A percentile compares a stretch with the other conserved stretches of the same genome.
phyloP scores from a whole-genome alignment of 139 green algal species.

The Zygnema cylindricum region DNA sequence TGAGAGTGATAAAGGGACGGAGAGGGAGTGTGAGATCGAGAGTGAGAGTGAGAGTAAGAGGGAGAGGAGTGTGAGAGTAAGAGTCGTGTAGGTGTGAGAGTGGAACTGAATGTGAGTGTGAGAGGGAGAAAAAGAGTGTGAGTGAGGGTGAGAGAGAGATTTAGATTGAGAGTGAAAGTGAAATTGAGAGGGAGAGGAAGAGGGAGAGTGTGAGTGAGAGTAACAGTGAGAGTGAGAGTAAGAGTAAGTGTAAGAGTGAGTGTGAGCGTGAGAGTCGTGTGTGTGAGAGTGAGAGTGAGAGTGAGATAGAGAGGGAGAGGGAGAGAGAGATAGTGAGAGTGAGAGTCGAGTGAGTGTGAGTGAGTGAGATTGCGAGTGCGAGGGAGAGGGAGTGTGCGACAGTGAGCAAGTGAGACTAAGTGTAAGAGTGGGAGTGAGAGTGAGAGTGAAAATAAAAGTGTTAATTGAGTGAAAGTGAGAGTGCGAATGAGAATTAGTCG shows the following conservation, averaged over 20 bases:
- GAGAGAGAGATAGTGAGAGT: no score
- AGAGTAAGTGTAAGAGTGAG: no score
- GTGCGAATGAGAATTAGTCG: neutral
- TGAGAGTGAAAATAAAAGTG: neutral
- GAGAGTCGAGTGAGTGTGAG: neutral
- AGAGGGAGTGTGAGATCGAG: no score
- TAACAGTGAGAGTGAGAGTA: no score
- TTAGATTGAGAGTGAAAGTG: no score
- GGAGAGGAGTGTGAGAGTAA: neutral
- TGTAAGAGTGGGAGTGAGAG: neutral
- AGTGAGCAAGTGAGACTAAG: neutral
- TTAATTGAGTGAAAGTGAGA: neutral
- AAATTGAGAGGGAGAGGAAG: no score
- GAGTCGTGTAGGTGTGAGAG: neutral
- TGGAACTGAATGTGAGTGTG: neutral
- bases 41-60: neutral
- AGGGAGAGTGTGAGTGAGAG: no score
- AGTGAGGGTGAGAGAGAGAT: no score
- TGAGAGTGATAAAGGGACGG: neutral
- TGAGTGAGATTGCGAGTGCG: neutral
- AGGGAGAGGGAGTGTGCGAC: neutral
- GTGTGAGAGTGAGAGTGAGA: neutral
- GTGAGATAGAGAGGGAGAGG: no score
- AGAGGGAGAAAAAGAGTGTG: no score
- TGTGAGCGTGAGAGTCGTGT: neutral